Conservation (phyloP, 129 eudicot species). For the Solidago caesia region DNA sequence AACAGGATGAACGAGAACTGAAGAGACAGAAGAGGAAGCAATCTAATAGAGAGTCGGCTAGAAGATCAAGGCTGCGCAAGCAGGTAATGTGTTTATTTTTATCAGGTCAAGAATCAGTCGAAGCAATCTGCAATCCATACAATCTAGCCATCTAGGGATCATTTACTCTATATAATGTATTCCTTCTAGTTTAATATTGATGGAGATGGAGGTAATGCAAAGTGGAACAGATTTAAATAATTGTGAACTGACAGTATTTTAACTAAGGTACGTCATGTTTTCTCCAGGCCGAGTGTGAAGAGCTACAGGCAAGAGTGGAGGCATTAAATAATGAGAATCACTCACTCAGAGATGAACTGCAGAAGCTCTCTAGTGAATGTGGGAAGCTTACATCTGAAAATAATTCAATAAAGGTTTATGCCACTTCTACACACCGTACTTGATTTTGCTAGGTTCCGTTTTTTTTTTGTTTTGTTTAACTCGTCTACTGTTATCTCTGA, state of each 20-base stretch:
- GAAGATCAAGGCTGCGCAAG: slow-evolving; percentile 92
- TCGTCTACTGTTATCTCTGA: too few species aligned
- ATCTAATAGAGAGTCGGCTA: slow-evolving; percentile 94
- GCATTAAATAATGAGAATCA: slow-evolving; percentile 61
- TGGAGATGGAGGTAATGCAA: slow-evolving; percentile 71
- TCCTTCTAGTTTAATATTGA: slow-evolving; percentile 51
- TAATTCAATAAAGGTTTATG: slow-evolving; percentile 67
- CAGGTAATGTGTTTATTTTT: slow-evolving; percentile 54
- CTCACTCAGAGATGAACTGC: slow-evolving; percentile 69
- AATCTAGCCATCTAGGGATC: background rate
- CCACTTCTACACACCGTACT: slow-evolving; percentile 56
- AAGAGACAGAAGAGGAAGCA: slow-evolving; percentile 94
- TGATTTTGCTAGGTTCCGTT: too few species aligned
- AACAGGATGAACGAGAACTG: slow-evolving; percentile 91
- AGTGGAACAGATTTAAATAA: slow-evolving; percentile 61
- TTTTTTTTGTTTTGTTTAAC: too few species aligned
- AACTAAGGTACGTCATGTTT: background rate
- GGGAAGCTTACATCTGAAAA: slow-evolving; percentile 76
- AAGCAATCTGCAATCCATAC: background rate
- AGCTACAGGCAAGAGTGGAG: slow-evolving; percentile 80
- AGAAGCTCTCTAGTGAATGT: slow-evolving; percentile 77
- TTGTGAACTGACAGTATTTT: slow-evolving; percentile 43
- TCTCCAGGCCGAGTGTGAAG: slow-evolving; percentile 93
- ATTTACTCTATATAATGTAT: background rate
- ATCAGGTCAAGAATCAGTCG: background rate